phyloP scores from a whole-genome alignment of 805 yeast species.

The Tanozyma kutaoensis region DNA sequence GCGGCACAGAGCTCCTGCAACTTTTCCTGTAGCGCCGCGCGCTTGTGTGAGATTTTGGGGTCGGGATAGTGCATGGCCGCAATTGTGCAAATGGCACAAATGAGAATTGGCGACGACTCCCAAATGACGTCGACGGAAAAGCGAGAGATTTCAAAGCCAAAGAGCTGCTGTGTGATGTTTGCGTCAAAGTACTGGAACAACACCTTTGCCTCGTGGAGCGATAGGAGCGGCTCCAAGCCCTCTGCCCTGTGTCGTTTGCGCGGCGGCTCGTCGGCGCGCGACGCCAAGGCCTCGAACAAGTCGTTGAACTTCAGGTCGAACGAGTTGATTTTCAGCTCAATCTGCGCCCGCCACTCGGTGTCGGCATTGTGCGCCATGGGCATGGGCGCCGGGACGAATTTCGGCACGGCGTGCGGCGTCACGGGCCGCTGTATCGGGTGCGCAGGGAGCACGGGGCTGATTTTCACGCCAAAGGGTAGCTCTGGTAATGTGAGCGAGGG shows the following conservation, averaged over 20 bases:
- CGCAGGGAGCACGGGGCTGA: too few relatives aligned
- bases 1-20: slow-evolving; percentile 20
- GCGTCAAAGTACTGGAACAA: slow-evolving; percentile 38
- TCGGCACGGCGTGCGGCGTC: too few relatives aligned
- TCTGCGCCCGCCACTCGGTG: slow-evolving; percentile 15
- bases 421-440: too few relatives aligned
- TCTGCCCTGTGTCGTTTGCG: neutral
- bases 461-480: too few relatives aligned
- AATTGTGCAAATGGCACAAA: slow-evolving; percentile 47
- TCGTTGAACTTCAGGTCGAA: slow-evolving; percentile 25
- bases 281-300: slow-evolving; percentile 19
- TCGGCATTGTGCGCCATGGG: too few relatives aligned
- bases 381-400: too few relatives aligned
- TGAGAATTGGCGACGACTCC: slow-evolving; percentile 41
- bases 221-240: slow-evolving; percentile 8
- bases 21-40: slow-evolving; percentile 13
- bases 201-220: slow-evolving; percentile 28
- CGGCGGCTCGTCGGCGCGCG: neutral
- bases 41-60: slow-evolving; percentile 14
- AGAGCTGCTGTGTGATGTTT: slow-evolving; percentile 48
- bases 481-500: slow-evolving; percentile 28
- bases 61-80: slow-evolving; percentile 48
- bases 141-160: slow-evolving; percentile 47
- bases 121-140: slow-evolving; percentile 35
- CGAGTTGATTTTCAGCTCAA: slow-evolving; percentile 19